Base-by-base conservation (phyloP, 306 rosid species). In the Abrus pulchellus region DNA sequence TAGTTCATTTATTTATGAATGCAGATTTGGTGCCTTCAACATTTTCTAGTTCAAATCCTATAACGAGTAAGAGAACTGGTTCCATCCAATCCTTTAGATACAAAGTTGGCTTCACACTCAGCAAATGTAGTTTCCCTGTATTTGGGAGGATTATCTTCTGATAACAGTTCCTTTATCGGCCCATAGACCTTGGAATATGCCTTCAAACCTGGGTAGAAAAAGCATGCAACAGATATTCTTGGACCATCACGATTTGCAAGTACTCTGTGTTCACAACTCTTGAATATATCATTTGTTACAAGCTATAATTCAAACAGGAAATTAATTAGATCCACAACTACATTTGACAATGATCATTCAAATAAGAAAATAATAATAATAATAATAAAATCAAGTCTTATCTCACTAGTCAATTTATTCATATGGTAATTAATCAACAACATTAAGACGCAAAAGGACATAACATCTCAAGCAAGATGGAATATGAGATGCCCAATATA, bases 151-250 rank as follows among this genome's bases (percentile, higher is more conserved):
- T 83, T 78, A 3, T 85, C 64, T 83, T 89, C 83, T 0, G 88
- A 89, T 71, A 86, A 28, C 4, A 89, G 67, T 41, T 92, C 90
- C 59, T 90, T 78, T 8, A 90, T 88, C 1, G 93, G 92, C 63
- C 87, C 89, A 74, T 78, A 84, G 13, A 28, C 9, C 61, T 47
- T 83, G 0, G 76, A 78, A 0, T 60, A 52, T 28, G 65, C n/a
- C 67, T 7, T 6, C 11, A n/a, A 6, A 34, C n/a, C 59, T 4
- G 84, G 7, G 30, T 68, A 3, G 71, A 85, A 85, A 72, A 85
- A 71, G 41, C 83, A 5, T 29, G 85, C 83, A 30, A 77, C 8
- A 11, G 88, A 85, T 55, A 85, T 56, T 72, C 88, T 85, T 30
- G 85, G 83, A 48, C 83, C 88, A 8, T 64, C 53, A 3, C 27